phyloP scores from a whole-genome alignment of 1,284 basidiomycete species.

The Cryptococcus jaspeensis region DNA sequence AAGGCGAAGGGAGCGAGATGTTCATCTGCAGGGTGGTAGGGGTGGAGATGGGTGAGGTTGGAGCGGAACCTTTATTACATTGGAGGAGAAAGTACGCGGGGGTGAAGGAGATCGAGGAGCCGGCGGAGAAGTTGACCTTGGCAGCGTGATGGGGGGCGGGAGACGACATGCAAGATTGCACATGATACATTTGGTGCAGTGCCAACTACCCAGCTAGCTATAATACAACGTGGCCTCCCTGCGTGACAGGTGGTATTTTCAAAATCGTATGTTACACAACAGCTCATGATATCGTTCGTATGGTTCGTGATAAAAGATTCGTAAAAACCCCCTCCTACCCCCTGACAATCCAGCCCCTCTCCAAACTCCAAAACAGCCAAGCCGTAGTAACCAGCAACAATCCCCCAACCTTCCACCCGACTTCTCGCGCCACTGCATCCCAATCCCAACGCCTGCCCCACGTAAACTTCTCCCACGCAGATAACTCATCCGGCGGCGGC shows the following conservation, averaged over 20 bases:
- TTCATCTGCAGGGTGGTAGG: conserved; percentile 47
- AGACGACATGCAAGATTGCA: no score
- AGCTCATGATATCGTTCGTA: not conserved
- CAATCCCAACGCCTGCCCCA: conserved; percentile 49
- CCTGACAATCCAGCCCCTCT: conserved; percentile 24
- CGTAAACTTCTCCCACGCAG: conserved; percentile 34
- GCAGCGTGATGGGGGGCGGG: no score
- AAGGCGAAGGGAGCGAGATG: conserved; percentile 40
- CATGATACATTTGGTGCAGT: no score
- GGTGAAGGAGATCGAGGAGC: conserved; percentile 11
- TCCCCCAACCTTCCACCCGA: conserved; percentile 46
- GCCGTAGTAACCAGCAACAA: conserved; percentile 44
- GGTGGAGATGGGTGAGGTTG: conserved; percentile 20
- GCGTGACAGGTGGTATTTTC: not conserved
- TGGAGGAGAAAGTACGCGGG: conserved; percentile 35
- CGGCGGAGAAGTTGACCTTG: no score
- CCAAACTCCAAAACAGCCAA: conserved; percentile 47
- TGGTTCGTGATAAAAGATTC: not conserved
- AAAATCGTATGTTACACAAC: not conserved
- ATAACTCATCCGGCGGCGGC: conserved; percentile 22
- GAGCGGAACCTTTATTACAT: conserved; percentile 36
- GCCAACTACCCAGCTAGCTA: not conserved
- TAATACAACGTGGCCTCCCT: no score
- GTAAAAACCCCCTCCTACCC: not conserved
- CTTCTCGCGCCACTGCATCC: conserved; percentile 43